Evolutionary conservation across 2,329 filamentous ascomycete genomes (phyloP).

Genomic region (Penicillium sp.): DNA sequence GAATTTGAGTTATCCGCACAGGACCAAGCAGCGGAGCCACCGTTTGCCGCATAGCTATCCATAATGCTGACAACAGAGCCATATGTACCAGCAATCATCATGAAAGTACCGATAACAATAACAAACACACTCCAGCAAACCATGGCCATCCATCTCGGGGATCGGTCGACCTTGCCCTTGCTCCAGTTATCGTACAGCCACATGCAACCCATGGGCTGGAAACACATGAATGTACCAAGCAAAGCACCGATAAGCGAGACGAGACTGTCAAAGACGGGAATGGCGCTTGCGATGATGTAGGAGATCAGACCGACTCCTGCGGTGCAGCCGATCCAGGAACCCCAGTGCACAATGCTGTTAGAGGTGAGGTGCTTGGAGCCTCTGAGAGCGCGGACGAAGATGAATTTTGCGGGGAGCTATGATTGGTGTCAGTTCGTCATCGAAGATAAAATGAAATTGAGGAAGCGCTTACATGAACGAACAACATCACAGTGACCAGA

Average conservation of each 20-base stretch:
- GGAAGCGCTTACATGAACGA: slow-evolving; percentile 17
- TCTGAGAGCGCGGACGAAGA: slow-evolving; percentile 19
- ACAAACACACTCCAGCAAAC: slow-evolving; percentile 32
- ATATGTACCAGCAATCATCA: slow-evolving; percentile 48
- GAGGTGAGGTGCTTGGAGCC: slow-evolving; percentile 17
- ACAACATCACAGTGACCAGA: slow-evolving; percentile 21
- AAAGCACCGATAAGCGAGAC: slow-evolving; percentile 23
- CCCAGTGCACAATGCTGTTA: slow-evolving; percentile 21
- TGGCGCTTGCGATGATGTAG: slow-evolving; percentile 24
- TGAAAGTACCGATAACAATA: slow-evolving; percentile 39
- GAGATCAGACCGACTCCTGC: slow-evolving; percentile 13
- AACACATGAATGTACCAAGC: slow-evolving; percentile 20
- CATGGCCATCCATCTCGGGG: slow-evolving; percentile 15
- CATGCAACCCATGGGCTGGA: slow-evolving; percentile 41
- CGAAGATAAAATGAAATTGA: neutral
- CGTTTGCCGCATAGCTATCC: slow-evolving; percentile 35
- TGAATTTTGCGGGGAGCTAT: slow-evolving; percentile 19
- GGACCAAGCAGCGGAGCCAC: slow-evolving; percentile 42
- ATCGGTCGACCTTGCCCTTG: slow-evolving; percentile 14
- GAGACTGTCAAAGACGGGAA: slow-evolving; percentile 22
- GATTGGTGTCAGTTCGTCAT: neutral
- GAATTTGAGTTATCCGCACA: slow-evolving; percentile 45
- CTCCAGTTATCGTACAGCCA: slow-evolving; percentile 44
- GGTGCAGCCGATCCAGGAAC: slow-evolving; percentile 19
- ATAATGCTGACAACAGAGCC: slow-evolving; percentile 44